Base-by-base conservation (phyloP, 495 filamentous ascomycete genomes). In the Daldinia concentrica region DNA sequence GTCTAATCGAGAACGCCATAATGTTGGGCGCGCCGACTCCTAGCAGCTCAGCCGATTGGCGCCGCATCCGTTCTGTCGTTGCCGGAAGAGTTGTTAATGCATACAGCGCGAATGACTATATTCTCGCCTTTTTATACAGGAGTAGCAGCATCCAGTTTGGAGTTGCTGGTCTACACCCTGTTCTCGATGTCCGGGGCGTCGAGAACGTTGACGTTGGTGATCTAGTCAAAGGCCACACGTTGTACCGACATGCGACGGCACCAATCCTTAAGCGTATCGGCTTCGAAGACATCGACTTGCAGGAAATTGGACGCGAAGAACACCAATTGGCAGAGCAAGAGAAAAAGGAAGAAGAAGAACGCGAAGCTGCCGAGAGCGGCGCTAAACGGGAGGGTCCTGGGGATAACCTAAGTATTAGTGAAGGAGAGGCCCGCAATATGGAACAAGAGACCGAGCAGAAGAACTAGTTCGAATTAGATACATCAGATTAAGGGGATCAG, bases 1-100 rank as follows among this genome's bases (percentile, higher is more conserved):
- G 95, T 0, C 79, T 99, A 2, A 83, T 99, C 15, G 95, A 98
- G 74, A 91, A 89, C 22, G 95, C 86, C 7, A 89, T 97, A n/a
- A 68, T 99, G 50, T 90, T 98, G 73, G 95, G 95, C 12, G 86
- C 91, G 0, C 93, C 95, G 0, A 87, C 88, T 0, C 94, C 95
- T 0, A 82, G 81, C 17, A 85, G 84, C 59, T 79, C 80, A 17
- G 73, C 77, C 6, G 79, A 80, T 30, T 90, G 87, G 88, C 79
- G 86, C 50, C 78, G 81, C 48, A 83, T 89, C 73, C 84, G 86
- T 57, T 83, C 82, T 62, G 86, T 89, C 0, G 87, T 89, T 6
- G 73, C 84, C 15, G 86, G 85, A 3, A 80, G 87, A 8, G 79
- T 90, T 2, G 81, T 89, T 58, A 90, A 90, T 73, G 86, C 86